Conservation (phyloP, 2,329 filamentous ascomycete species). For the Emmonsiellopsis sp. region DNA sequence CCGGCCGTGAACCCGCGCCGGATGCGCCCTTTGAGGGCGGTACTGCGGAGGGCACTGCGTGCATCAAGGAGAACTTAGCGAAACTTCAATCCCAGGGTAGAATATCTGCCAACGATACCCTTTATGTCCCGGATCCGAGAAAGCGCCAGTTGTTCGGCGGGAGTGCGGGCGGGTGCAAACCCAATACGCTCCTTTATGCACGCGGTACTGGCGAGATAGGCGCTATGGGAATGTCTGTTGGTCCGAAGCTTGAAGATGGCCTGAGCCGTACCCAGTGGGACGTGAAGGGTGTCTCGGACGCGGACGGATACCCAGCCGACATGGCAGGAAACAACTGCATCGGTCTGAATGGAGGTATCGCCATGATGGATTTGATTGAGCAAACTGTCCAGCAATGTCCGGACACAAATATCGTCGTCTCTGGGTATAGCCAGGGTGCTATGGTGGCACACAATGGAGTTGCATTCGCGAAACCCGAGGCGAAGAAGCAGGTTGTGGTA, state of each 20-base stretch:
- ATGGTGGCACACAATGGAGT: neutral
- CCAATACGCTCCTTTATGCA: neutral
- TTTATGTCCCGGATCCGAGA: neutral
- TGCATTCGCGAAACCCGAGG: neutral
- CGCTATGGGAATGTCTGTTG: neutral
- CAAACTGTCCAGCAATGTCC: neutral
- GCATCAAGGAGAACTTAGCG: neutral
- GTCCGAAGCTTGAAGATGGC: neutral
- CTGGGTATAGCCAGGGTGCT: neutral
- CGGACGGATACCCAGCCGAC: neutral
- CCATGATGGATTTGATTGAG: neutral
- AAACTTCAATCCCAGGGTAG: neutral
- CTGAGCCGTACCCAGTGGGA: neutral
- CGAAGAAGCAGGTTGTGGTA: neutral
- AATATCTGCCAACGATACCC: neutral
- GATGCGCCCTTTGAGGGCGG: neutral
- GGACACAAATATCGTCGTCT: neutral
- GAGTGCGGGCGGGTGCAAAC: neutral
- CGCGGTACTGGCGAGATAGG: neutral
- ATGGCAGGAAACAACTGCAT: neutral
- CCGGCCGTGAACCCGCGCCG: neutral
- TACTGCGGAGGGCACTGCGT: neutral
- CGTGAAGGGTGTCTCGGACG: neutral
- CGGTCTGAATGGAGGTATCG: neutral
- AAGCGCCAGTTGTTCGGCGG: neutral